Percentiles rank a stretch among this genome's conserved stretches.
These are phyloP conservation scores for Blastomyces emzantsi DNA, from an alignment of 2,329 filamentous ascomycete species.

Conservation along the genomic window DNA sequence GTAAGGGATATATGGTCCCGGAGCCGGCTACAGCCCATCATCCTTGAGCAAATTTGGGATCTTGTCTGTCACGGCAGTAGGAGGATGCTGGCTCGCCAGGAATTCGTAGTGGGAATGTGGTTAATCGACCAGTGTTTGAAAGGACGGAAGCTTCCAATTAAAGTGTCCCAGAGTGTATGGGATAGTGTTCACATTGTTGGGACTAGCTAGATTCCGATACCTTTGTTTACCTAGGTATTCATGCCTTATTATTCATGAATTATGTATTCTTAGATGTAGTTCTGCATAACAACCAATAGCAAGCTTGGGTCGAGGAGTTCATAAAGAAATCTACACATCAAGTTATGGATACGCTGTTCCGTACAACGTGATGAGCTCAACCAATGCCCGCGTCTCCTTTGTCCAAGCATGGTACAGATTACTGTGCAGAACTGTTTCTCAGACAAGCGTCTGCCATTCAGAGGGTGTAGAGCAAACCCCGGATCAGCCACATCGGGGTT, in stretches of 20 bases:
- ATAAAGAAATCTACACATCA: not conserved
- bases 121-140: constrained; percentile 42
- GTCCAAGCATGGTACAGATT: too few species aligned
- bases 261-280: not conserved
- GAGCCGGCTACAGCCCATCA: constrained; percentile 32
- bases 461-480: not conserved
- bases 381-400: too few species aligned
- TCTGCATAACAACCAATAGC: not conserved
- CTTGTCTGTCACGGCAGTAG: constrained; percentile 35
- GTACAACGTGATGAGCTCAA: not conserved
- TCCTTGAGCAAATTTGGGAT: constrained; percentile 40
- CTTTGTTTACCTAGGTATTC: not conserved
- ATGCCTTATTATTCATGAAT: not conserved
- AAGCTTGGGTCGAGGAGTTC: not conserved
- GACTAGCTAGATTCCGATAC: not conserved
- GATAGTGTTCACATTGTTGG: constrained; percentile 28
- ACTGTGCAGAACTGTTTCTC: not conserved
- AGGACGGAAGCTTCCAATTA: constrained; percentile 39
- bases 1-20: constrained; percentile 43
- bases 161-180: constrained; percentile 41
- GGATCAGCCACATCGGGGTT: not conserved
- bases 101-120: constrained; percentile 45
- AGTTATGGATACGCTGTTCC: too few species aligned
- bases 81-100: constrained; percentile 35
- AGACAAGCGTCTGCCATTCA: too few species aligned